These are phyloP conservation scores for Oemleria cerasiformis DNA, from an alignment of 306 rosid species.

Conservation along the genomic window DNA sequence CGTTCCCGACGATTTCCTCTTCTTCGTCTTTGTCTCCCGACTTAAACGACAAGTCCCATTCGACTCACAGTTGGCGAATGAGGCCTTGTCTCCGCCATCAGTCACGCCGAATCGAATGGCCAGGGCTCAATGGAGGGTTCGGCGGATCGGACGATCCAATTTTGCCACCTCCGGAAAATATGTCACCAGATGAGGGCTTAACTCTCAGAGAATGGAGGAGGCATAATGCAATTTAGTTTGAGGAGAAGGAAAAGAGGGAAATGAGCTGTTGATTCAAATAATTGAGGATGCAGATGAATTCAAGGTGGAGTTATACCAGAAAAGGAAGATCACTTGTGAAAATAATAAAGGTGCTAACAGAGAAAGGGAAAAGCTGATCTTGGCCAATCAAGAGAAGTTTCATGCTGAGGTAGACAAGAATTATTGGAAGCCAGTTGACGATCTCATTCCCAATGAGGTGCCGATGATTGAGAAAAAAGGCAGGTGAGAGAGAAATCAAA, in stretches of 20 bases:
- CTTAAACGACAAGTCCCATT: too few species aligned
- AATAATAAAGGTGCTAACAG: conserved; percentile 34
- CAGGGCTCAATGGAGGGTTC: too few species aligned
- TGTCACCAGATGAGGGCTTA: too few species aligned
- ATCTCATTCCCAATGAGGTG: conserved; percentile 43
- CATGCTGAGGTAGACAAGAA: conserved; percentile 41
- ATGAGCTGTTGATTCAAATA: conserved; percentile 36
- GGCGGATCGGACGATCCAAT: too few species aligned
- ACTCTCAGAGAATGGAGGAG: too few species aligned
- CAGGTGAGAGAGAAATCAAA: conserved; percentile 36
- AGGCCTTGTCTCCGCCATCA: too few species aligned
- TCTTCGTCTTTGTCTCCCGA: too few species aligned
- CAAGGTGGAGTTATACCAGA: conserved; percentile 40
- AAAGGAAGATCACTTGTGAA: conserved; percentile 31
- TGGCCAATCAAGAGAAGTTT: conserved; percentile 43
- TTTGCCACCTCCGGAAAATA: too few species aligned
- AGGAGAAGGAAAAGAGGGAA: conserved; percentile 43
- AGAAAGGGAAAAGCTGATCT: conserved; percentile 44
- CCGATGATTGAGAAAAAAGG: conserved; percentile 34
- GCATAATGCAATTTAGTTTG: conserved; percentile 37
- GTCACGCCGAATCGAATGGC: too few species aligned
- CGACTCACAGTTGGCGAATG: too few species aligned
- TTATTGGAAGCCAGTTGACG: conserved; percentile 48
- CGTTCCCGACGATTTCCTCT: too few species aligned
- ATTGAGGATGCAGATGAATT: conserved; percentile 38